Percentiles rank a stretch among this genome's conserved stretches.
Evolutionary conservation across 176 grass and related monocot species (phyloP).

Genomic region (Tillandsia fasciculata): DNA sequence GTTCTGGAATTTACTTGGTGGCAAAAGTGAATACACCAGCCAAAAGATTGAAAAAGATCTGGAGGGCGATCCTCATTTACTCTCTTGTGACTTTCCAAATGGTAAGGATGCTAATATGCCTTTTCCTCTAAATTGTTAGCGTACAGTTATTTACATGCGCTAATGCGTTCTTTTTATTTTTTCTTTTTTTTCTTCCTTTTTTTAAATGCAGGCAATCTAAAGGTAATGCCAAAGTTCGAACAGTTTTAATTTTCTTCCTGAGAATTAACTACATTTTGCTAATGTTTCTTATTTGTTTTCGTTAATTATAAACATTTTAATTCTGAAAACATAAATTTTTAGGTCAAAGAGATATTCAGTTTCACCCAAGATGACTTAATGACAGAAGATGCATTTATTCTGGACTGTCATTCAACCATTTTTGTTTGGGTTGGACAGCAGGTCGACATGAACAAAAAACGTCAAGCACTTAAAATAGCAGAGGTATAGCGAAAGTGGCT

Average conservation of each 20-base stretch:
- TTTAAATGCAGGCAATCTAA: no score
- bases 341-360: conserved; percentile 84
- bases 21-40: conserved; percentile 55
- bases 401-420: conserved; percentile 56
- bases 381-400: conserved; percentile 69
- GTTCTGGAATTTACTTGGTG: conserved; percentile 71
- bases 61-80: conserved; percentile 54
- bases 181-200: no score
- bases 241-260: no score
- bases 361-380: conserved; percentile 84
- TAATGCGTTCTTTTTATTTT: not conserved
- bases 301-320: not conserved
- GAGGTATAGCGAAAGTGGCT: conserved; percentile 28
- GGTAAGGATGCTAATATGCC: conserved; percentile 25
- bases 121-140: no score
- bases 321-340: conserved; percentile 11
- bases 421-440: conserved; percentile 69
- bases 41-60: conserved; percentile 42
- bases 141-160: no score
- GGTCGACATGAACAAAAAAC: conserved; percentile 36
- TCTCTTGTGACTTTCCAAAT: conserved; percentile 51
- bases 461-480: conserved; percentile 42
- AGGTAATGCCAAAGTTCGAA: no score
- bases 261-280: no score
- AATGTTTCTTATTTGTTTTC: not conserved